Evolutionary conservation across 805 yeast species (phyloP).

Genomic region (Pichia sporocuriosa): DNA sequence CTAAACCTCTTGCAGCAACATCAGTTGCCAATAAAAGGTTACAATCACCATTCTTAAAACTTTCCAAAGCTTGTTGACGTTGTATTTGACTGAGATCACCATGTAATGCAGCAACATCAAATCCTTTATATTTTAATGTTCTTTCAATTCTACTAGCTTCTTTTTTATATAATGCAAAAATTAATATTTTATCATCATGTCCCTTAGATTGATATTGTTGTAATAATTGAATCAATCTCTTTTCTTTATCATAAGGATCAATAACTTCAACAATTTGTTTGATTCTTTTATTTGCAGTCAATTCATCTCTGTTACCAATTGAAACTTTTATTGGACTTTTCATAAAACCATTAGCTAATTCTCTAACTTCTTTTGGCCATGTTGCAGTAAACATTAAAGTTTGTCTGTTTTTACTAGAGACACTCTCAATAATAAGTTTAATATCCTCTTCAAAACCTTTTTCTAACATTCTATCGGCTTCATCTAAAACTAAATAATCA

Average conservation of each 20-base stretch:
- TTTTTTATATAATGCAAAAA: constrained; percentile 92
- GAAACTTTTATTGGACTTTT: constrained; percentile 79
- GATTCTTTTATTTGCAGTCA: constrained; percentile 90
- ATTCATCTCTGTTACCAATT: constrained; percentile 91
- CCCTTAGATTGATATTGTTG: constrained; percentile 60
- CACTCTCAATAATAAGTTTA: constrained; percentile 61
- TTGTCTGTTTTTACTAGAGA: constrained; percentile 57
- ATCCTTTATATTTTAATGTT: constrained; percentile 64
- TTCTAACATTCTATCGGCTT: constrained; percentile 98
- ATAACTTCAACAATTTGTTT: constrained; percentile 90
- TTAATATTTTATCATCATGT: constrained; percentile 72
- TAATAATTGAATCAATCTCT: constrained; percentile 62
- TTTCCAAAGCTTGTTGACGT: constrained; percentile 79
- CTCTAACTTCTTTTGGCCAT: constrained; percentile 99
- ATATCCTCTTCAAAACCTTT: constrained; percentile 98
- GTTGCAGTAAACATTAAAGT: constrained; percentile 99
- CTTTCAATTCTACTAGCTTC: constrained; percentile 91
- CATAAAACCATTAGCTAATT: constrained; percentile 82
- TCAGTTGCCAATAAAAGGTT: constrained; percentile 88
- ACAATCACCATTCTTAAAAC: constrained; percentile 75
- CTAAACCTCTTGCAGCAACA: constrained; percentile 97
- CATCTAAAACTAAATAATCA: constrained; percentile 83
- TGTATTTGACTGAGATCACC: constrained; percentile 93
- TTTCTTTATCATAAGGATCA: constrained; percentile 75
- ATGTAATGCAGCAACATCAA: constrained; percentile 84